Evolutionary conservation across 2,329 filamentous ascomycete genomes (phyloP), one percentile per base, ranked within the genome.

Genomic region (Fusarium pseudonygamai): DNA sequence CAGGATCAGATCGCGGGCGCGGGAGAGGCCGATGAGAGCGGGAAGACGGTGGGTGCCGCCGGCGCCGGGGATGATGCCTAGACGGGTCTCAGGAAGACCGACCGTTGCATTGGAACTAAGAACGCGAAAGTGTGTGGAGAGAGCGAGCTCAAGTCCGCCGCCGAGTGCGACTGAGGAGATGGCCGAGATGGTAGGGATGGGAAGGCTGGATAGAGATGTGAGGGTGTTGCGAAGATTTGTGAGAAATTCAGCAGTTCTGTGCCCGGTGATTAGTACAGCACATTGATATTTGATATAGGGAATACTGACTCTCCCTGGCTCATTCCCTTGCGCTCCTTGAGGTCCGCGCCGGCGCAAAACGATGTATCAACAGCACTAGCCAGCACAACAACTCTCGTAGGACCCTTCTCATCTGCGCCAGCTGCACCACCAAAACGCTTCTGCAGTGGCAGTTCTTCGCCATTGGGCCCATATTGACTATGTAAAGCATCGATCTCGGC

Each of bases 41-140:
- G 95, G 94, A 2, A 99, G 90, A 15, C 96, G 92, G 82, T 94
- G 94, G 2, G 96, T 98, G 68, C 96, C 96, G 47, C 96, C 96
- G 5, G 96, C 96, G 67, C 96, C 96, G 7, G 96, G 96, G 73
- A 99, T 93, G 80, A 99, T 99, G 63, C 93, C 96, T 6, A 99
- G 88, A 6, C 95, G 89, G 4, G 96, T 98, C 82, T 99, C 96
- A 3, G 96, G 96, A 10, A 98, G 89, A 1, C 91, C 95, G 61
- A 99, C 90, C 30, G 87, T 85, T 22, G 94, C 93, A 39, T 91
- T 93, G 43, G 93, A 94, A 37, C 91, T 89, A 75, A 98, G 92
- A 59, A 99, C 92, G 74, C 96, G 94, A 83, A 99, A 91, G 82
- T 96, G 91, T 4, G 96, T 97, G 75, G 93, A 91, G 12, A 99